A percentile compares a stretch with the other conserved stretches of the same genome.
These are phyloP conservation scores for Linnemannia exigua DNA, from an alignment of 192 early-diverging fungal genomes.

Conservation along the genomic window DNA sequence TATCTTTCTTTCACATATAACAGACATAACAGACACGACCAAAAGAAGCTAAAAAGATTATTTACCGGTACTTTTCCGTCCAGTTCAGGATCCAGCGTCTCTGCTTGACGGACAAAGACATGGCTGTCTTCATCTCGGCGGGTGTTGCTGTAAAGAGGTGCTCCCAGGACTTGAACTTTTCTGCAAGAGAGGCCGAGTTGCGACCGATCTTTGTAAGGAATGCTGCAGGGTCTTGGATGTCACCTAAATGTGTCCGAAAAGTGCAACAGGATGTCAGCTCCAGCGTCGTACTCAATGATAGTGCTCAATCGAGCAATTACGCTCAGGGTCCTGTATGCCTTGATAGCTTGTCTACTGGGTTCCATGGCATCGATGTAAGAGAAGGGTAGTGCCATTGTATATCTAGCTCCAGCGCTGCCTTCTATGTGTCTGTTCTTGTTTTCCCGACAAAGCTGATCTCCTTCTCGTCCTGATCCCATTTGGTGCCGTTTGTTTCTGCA, in stretches of 20 bases:
- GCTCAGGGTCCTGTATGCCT: neutral
- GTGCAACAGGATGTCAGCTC: neutral
- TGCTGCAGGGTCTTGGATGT: constrained; percentile 44
- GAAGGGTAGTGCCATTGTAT: too few species aligned
- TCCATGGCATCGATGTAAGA: neutral
- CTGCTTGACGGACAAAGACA: constrained; percentile 72
- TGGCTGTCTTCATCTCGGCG: constrained; percentile 65
- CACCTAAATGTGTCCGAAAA: constrained; percentile 18
- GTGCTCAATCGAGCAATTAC: neutral
- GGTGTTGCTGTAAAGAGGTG: constrained; percentile 69
- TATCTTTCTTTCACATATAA: too few species aligned
- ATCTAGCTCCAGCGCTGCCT: neutral
- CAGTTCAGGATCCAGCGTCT: constrained; percentile 67
- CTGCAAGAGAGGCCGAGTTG: constrained; percentile 34
- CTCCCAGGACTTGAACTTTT: constrained; percentile 71
- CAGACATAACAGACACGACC: neutral
- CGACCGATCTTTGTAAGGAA: constrained; percentile 55
- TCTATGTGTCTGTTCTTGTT: neutral
- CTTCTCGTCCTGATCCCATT: neutral
- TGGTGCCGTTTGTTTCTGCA: neutral
- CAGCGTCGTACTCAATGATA: neutral
- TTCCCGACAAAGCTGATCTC: neutral
- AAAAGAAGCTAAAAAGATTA: neutral
- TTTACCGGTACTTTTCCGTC: constrained; percentile 56
- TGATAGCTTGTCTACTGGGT: neutral